Conservation (phyloP, 495 filamentous ascomycete genomes). For the Xylaria flabelliformis region DNA sequence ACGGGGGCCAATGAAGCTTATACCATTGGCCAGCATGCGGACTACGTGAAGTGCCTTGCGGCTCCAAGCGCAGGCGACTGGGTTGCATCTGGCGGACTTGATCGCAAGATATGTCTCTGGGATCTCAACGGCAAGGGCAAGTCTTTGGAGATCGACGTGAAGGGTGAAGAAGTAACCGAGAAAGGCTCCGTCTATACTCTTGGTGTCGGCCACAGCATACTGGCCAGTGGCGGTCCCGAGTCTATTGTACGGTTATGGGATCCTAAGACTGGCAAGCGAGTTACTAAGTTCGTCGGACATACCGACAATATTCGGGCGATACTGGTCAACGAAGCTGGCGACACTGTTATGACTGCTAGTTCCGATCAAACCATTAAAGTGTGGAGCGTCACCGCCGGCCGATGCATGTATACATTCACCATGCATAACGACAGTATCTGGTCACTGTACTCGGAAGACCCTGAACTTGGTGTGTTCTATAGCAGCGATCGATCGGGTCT, state of each 20-base stretch:
- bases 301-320: slow-evolving; percentile 94
- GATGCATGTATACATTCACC: slow-evolving; percentile 96
- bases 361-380: slow-evolving; percentile 97
- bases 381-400: slow-evolving; percentile 92
- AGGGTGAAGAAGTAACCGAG: slow-evolving; percentile 76
- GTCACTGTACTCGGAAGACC: slow-evolving; percentile 91
- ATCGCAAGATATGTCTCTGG: slow-evolving; percentile 91
- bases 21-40: slow-evolving; percentile 89
- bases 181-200: slow-evolving; percentile 97
- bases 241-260: slow-evolving; percentile 95
- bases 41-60: slow-evolving; percentile 95
- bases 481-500: slow-evolving; percentile 90
- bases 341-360: slow-evolving; percentile 92
- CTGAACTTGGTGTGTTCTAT: slow-evolving; percentile 86
- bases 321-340: slow-evolving; percentile 83
- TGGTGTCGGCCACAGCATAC: slow-evolving; percentile 70
- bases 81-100: slow-evolving; percentile 96
- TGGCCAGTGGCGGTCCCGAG: slow-evolving; percentile 94
- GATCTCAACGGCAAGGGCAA: slow-evolving; percentile 88
- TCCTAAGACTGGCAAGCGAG: slow-evolving; percentile 81
- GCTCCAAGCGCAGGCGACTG: slow-evolving; percentile 77
- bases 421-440: slow-evolving; percentile 99
- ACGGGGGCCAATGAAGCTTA: slow-evolving; percentile 72
- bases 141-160: slow-evolving; percentile 81
- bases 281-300: slow-evolving; percentile 98